A percentile compares a stretch with the other conserved stretches of the same genome.
Evolutionary conservation across 2,329 filamentous ascomycete species (phyloP).

Genomic region (Ophiostoma populinum): DNA sequence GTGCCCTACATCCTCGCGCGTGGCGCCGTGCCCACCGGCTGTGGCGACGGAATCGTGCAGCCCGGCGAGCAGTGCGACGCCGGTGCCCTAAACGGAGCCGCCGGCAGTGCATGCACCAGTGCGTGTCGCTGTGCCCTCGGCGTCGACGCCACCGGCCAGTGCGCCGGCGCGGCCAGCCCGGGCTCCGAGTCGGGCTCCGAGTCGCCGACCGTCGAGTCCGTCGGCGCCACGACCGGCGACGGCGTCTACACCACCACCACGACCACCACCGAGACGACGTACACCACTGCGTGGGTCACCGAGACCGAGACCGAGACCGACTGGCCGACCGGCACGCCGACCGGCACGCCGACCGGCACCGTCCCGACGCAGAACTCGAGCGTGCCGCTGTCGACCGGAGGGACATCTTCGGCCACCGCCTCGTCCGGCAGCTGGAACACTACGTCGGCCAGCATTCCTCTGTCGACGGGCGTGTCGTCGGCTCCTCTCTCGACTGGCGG

Average conservation of each 20-base stretch:
- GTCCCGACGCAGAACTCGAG: no score
- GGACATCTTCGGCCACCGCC: background rate
- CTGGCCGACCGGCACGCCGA: no score
- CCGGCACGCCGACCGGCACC: no score
- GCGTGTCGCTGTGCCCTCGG: no score
- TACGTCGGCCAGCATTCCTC: background rate
- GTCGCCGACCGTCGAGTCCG: no score
- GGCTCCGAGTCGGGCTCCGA: background rate
- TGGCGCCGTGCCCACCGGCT: slow-evolving; percentile 22
- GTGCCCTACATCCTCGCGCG: slow-evolving; percentile 26
- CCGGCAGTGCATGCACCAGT: slow-evolving; percentile 21
- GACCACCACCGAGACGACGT: background rate
- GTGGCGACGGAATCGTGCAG: slow-evolving; percentile 20
- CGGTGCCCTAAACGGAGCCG: slow-evolving; percentile 16
- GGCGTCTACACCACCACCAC: background rate
- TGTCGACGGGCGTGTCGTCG: background rate
- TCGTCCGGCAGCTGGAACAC: background rate
- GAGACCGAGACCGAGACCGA: background rate
- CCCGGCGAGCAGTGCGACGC: slow-evolving; percentile 25
- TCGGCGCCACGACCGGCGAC: background rate
- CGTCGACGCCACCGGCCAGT: slow-evolving; percentile 23
- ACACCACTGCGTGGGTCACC: background rate
- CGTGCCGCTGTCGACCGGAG: background rate
- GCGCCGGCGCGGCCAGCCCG: slow-evolving; percentile 7
- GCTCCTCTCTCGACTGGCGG: background rate